These are phyloP conservation scores for Adansonia rubrostipa DNA, from an alignment of 441 rosid genomes.

Conservation along the genomic window DNA sequence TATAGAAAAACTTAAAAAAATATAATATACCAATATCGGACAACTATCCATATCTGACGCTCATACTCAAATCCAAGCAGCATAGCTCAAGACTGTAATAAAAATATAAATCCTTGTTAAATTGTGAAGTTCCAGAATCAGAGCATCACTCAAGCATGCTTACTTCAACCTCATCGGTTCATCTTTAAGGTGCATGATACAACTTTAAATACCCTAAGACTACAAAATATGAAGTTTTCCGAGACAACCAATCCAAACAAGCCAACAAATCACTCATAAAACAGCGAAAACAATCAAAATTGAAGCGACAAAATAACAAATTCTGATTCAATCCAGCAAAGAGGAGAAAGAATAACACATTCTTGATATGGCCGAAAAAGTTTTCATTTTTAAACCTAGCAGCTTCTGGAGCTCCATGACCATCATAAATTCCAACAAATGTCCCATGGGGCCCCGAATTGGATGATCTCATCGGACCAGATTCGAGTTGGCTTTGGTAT, in stretches of 20 bases:
- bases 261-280: not conserved
- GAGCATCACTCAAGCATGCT: not conserved
- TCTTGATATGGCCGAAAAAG: conserved; percentile 67
- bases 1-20: too few species aligned
- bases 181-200: not conserved
- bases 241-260: not conserved
- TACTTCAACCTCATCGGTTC: conserved; percentile 1
- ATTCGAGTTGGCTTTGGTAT: conserved; percentile 86
- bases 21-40: too few species aligned
- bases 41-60: too few species aligned
- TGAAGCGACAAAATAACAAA: not conserved
- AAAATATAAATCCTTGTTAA: not conserved
- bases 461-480: conserved; percentile 72
- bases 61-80: too few species aligned
- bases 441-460: conserved; percentile 86
- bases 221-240: not conserved
- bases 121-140: not conserved
- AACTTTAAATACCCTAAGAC: not conserved
- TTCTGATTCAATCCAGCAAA: not conserved
- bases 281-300: not conserved
- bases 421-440: conserved; percentile 93
- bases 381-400: conserved; percentile 74
- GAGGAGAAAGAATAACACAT: conserved; percentile 42
- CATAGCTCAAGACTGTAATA: not conserved
- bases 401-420: conserved; percentile 97